Percentiles rank a stretch among this genome's conserved stretches.
Conservation (phyloP, 2,329 filamentous ascomycete genomes). For the Epichloe hybrida region DNA sequence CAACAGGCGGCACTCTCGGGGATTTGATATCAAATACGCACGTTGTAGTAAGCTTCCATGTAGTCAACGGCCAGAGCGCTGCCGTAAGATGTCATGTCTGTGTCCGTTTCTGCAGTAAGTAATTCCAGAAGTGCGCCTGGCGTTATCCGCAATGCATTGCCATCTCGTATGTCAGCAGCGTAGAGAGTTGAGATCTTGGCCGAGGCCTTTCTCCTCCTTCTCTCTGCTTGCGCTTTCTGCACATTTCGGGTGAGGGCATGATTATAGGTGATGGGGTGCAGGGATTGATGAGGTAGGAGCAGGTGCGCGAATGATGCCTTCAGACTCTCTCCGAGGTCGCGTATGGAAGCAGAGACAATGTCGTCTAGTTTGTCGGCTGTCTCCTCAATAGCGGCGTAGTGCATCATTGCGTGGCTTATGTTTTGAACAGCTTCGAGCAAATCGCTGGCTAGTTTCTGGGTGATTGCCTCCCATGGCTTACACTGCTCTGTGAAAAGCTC, state of each 20-base stretch:
- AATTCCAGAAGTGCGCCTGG: not conserved
- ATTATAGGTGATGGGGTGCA: conserved; percentile 41
- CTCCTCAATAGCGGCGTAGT: conserved; percentile 8
- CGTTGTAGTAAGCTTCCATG: conserved; percentile 28
- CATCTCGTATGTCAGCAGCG: not conserved
- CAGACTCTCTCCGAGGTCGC: conserved; percentile 13
- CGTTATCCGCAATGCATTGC: not conserved
- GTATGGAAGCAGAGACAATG: conserved; percentile 9
- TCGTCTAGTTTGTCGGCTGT: conserved; percentile 7
- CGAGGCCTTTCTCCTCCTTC: conserved; percentile 1
- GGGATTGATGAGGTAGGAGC: conserved; percentile 25
- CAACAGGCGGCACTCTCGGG: not conserved
- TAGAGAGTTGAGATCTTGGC: conserved; percentile 4
- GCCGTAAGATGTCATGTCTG: not conserved
- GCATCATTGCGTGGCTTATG: conserved; percentile 4
- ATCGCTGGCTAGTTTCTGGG: conserved; percentile 8
- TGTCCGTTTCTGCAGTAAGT: not conserved
- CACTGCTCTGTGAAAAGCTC: conserved; percentile 50
- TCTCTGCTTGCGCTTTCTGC: conserved; percentile 13
- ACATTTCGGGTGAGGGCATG: conserved; percentile 28
- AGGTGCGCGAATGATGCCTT: conserved; percentile 30
- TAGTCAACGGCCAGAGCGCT: conserved; percentile 17
- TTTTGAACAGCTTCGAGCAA: conserved; percentile 5
- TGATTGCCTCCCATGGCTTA: conserved; percentile 36
- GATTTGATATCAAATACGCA: conserved; percentile 3